Base-by-base conservation (phyloP, 352 stramenopile genomes). In the Pythium sukuiense region DNA sequence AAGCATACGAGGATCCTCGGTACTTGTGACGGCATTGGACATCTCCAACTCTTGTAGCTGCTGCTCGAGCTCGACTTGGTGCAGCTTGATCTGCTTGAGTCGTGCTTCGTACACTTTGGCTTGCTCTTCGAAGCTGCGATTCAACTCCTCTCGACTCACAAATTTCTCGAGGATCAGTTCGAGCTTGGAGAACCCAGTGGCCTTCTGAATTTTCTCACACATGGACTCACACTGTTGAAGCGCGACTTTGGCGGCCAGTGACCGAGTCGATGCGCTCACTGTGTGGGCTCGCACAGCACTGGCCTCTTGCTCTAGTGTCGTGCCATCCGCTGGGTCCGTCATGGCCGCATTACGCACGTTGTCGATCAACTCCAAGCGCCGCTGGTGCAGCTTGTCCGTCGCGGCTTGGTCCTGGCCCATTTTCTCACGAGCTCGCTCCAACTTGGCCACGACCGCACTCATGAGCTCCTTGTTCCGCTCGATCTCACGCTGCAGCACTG, bases 141-240 rank as follows among this genome's bases (percentile, higher is more conserved):
- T 91, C 9, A 95, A 74, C 67, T 92, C 85, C 54, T 92, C 85
- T 46, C 83, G 82, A 27, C 82, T 85, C 32, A 76, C 73, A 52
- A 95, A 92, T 65, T 93, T 95, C 20, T 95, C 79, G 8, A 91
- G 69, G 45, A 95, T 90, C 24, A 84, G 53, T 58, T 92, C 81
- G 59, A 95, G 85, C 48, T 91, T 89, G 6, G 81, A 83, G 58
- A 86, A 88, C 6, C 87, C 87, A 0, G 87, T 95, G 20, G 83
- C 85, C 41, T 89, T 88, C 55, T 93, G 84, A 32, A 95, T 91
- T 55, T 91, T 92, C 14, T 92, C 83, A 45, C 83, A 92, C 80
- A 93, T 92, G 39, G 80, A 76, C 50, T 95, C 81, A 59, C 83
- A 93, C 48, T 93, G 85, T 65, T 93, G 83, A 7, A 92, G 70